Evolutionary conservation across 345 rosid species (phyloP).

Genomic region (Heritiera littoralis): DNA sequence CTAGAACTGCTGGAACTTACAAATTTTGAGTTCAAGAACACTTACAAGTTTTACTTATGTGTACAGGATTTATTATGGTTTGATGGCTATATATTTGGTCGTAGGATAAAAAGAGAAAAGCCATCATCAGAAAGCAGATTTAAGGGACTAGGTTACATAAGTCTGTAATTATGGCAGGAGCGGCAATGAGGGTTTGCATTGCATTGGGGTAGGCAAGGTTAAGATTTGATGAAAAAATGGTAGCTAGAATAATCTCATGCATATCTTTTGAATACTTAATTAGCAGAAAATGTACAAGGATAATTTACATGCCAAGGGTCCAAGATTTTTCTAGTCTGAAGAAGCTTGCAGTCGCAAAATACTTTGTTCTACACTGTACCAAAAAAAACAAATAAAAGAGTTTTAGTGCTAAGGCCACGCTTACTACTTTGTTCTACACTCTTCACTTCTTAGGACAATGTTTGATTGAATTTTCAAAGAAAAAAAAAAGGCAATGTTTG

Average conservation of each 20-base stretch:
- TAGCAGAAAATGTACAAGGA: not conserved
- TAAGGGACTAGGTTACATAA: not conserved
- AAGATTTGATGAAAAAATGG: not conserved
- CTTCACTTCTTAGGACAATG: not conserved
- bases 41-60: not conserved
- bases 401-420: not conserved
- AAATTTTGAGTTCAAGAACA: not conserved
- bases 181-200: not conserved
- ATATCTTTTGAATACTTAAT: not conserved
- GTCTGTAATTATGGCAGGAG: not conserved
- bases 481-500: too few species aligned
- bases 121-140: not conserved
- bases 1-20: not conserved
- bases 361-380: too few species aligned
- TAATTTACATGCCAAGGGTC: not conserved
- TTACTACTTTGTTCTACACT: not conserved
- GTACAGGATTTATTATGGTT: not conserved
- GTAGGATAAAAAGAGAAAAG: not conserved
- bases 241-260: not conserved
- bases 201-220: not conserved
- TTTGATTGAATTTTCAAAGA: too few species aligned
- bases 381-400: too few species aligned
- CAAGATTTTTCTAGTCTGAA: too few species aligned
- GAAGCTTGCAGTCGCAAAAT: too few species aligned
- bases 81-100: not conserved